phyloP scores from a whole-genome alignment of 2,329 filamentous ascomycete genomes.

The Colletotrichum sidae region DNA sequence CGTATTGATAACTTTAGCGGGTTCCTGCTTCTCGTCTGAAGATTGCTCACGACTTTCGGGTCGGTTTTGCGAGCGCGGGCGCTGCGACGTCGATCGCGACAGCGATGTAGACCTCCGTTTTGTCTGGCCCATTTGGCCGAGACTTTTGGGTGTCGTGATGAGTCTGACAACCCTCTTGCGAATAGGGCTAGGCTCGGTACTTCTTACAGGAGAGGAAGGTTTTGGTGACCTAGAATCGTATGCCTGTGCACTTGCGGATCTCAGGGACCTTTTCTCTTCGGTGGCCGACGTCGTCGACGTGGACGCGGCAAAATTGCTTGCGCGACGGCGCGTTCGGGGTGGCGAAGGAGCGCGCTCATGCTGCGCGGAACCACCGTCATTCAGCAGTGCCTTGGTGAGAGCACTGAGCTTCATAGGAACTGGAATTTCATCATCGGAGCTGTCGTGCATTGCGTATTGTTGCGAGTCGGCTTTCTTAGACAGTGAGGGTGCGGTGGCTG shows the following conservation, averaged over 20 bases:
- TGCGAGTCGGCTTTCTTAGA: conserved; percentile 52
- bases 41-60: conserved; percentile 55
- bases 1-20: conserved; percentile 61
- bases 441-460: conserved; percentile 75
- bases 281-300: conserved; percentile 55
- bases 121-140: conserved; percentile 52
- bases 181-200: conserved; percentile 63
- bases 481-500: conserved; percentile 39
- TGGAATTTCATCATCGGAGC: conserved; percentile 93
- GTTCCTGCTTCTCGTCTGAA: conserved; percentile 52
- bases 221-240: conserved; percentile 49
- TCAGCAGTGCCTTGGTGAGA: conserved; percentile 86
- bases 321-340: conserved; percentile 60
- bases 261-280: conserved; percentile 59
- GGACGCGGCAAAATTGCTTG: conserved; percentile 59
- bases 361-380: conserved; percentile 68
- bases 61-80: conserved; percentile 49
- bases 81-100: conserved; percentile 49
- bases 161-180: conserved; percentile 69
- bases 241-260: conserved; percentile 61
- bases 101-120: conserved; percentile 65
- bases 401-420: conserved; percentile 95
- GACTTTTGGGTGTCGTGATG: conserved; percentile 61
- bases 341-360: conserved; percentile 56
- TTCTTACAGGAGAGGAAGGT: conserved; percentile 56